phyloP scores from a whole-genome alignment of 495 filamentous ascomycete genomes.

The Penicillium salamii region DNA sequence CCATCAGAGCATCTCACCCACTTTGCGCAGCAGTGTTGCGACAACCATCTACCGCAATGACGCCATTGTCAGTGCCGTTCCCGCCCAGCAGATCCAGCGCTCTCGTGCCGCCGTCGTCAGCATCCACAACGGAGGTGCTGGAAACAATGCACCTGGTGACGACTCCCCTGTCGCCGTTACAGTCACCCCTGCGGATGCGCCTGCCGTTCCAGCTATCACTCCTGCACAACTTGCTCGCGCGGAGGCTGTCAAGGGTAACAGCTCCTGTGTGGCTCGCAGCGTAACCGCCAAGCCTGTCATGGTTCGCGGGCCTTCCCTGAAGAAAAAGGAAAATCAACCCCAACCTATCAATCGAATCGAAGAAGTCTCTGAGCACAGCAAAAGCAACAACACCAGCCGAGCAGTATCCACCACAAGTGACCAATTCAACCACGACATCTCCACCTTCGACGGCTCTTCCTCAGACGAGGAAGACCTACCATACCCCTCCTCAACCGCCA shows the following conservation, averaged over 20 bases:
- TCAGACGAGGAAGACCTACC: conserved; percentile 37
- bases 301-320: conserved; percentile 34
- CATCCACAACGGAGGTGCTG: conserved; percentile 55
- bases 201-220: conserved; percentile 54
- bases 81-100: conserved; percentile 79
- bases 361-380: conserved; percentile 19
- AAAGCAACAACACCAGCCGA: conserved; percentile 1
- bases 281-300: conserved; percentile 46
- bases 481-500: conserved; percentile 16
- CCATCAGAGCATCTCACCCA: conserved; percentile 60
- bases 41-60: conserved; percentile 91
- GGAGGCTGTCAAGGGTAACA: conserved; percentile 35
- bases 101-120: conserved; percentile 88
- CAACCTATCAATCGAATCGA: conserved; percentile 19
- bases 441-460: conserved; percentile 37
- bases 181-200: conserved; percentile 41
- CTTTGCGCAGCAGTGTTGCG: conserved; percentile 74
- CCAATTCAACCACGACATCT: conserved; percentile 22
- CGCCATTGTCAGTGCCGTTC: conserved; percentile 73
- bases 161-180: conserved; percentile 14
- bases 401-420: conserved; percentile 11
- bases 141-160: conserved; percentile 14
- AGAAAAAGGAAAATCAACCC: conserved; percentile 29
- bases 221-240: conserved; percentile 42
- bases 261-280: conserved; percentile 43